Conservation (phyloP, 2,329 filamentous ascomycete genomes). For the Byssothecium circinans region DNA sequence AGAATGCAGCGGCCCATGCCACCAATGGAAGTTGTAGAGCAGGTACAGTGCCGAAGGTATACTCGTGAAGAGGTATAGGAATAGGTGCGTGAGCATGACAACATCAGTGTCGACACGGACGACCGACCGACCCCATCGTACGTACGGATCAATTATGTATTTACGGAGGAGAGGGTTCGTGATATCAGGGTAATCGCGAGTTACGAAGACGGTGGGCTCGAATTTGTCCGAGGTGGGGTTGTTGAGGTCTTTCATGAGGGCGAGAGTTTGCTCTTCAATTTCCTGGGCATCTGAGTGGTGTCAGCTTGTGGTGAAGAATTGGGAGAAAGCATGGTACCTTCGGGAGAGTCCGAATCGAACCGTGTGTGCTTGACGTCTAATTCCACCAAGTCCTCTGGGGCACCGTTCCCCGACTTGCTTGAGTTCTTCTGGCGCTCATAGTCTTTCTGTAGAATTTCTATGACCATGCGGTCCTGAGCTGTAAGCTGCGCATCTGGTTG, state of each 20-base stretch:
- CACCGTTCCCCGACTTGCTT: background rate
- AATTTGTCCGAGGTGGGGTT: slow-evolving; percentile 53
- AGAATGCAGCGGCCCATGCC: slow-evolving; percentile 67
- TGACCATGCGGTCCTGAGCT: slow-evolving; percentile 31
- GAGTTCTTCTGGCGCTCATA: slow-evolving; percentile 21
- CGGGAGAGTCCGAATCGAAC: slow-evolving; percentile 32
- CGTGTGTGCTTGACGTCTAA: slow-evolving; percentile 28
- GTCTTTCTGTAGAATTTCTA: slow-evolving; percentile 33
- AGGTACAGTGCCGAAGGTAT: slow-evolving; percentile 69
- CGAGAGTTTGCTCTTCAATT: slow-evolving; percentile 42
- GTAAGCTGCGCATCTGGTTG: slow-evolving; percentile 36
- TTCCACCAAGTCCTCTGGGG: slow-evolving; percentile 27
- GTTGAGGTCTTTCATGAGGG: slow-evolving; percentile 54
- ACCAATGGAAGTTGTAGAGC: slow-evolving; percentile 66
- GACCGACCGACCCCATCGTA: slow-evolving; percentile 56
- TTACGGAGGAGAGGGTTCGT: slow-evolving; percentile 43
- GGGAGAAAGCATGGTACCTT: slow-evolving; percentile 20
- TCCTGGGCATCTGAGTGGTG: slow-evolving; percentile 29
- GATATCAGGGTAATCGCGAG: slow-evolving; percentile 54
- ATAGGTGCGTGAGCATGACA: slow-evolving; percentile 74
- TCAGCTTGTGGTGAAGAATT: background rate
- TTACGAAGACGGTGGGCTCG: slow-evolving; percentile 58
- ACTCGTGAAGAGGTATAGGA: slow-evolving; percentile 70
- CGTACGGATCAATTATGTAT: slow-evolving; percentile 61
- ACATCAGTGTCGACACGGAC: slow-evolving; percentile 72